Base-by-base conservation (phyloP, 2,329 filamentous ascomycete genomes). In the Colletotrichum sp. region DNA sequence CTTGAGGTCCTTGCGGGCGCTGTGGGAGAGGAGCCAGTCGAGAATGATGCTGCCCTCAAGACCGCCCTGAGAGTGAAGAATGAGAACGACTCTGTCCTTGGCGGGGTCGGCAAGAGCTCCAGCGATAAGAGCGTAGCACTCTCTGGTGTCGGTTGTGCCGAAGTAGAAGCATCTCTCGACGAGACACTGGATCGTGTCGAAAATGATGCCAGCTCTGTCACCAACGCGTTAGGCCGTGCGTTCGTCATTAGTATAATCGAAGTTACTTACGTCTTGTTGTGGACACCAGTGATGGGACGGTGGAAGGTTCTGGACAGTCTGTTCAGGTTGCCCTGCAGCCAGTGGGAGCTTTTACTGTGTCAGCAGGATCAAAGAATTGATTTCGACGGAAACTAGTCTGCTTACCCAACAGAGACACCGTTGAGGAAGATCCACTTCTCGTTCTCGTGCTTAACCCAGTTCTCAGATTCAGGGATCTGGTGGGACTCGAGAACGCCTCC, bases 161-260 rank as follows among this genome's bases (percentile, higher is more conserved):
- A 95, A 96, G 72, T 88, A 88, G 79, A 96, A 92, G 82, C 93
- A 93, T 52, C 95, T 91, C 82, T 97, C 94, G 75, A 96, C 87
- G 15, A 96, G 86, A 79, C 94, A 96, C 84, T 96, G 93, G 28
- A 96, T 83, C 1, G 96, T 87, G 79, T 97, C 95, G 78, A 96
- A 95, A n/a, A 96, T 82, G 65, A 96, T 4, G 3, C 57, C 57
- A n/a, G 57, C 57, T 32, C 57, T 60, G 57, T 3, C 21, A 32
- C n/a, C 4, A 0, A 2, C 7, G 16, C 18, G 5, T 60, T 30
- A 60, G 57, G 0, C 2, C 24, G 9, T 10, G 15, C 15, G 5
- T 30, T n/a, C 5, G 1, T n/a, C 2, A 4, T 12, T 6, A 4
- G 1, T 12, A 7, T 4, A 6, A 2, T 30, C 5, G 8, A 24